Evolutionary conservation across 352 stramenopile species (phyloP).

Genomic region (Phytopythium montanum): DNA sequence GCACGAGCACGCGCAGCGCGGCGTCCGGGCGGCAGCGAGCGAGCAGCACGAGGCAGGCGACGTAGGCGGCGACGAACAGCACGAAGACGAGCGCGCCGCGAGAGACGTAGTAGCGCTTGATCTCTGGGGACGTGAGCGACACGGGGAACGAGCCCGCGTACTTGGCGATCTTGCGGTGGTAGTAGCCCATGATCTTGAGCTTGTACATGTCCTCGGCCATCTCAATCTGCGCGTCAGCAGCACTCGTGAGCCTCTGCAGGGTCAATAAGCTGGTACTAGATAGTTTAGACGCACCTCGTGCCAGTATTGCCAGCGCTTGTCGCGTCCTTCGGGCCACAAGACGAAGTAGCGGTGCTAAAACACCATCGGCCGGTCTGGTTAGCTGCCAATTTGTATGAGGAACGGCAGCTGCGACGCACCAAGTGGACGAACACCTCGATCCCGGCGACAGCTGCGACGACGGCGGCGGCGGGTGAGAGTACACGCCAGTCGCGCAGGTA

Average conservation of each 20-base stretch:
- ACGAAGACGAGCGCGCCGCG: constrained; percentile 32
- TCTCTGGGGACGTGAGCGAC: constrained; percentile 38
- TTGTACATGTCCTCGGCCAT: constrained; percentile 60
- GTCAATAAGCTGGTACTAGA: neutral
- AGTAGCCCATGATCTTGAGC: constrained; percentile 83
- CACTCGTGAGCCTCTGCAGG: neutral
- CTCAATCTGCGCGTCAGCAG: constrained; percentile 44
- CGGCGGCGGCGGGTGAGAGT: neutral
- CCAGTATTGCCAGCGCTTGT: constrained; percentile 72
- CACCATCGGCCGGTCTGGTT: neutral
- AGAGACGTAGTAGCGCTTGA: constrained; percentile 50
- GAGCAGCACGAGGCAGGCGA: constrained; percentile 33
- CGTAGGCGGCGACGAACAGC: constrained; percentile 50
- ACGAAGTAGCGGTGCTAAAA: constrained; percentile 64
- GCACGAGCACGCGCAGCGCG: constrained; percentile 38
- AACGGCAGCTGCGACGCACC: constrained; percentile 46
- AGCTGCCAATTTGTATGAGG: neutral
- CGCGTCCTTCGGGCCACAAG: constrained; percentile 68
- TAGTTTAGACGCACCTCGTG: constrained; percentile 31
- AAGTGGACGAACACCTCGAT: constrained; percentile 60
- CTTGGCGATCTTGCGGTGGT: constrained; percentile 80
- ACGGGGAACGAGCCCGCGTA: constrained; percentile 57
- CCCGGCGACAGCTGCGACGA: constrained; percentile 45
- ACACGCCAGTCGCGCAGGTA: constrained; percentile 33
- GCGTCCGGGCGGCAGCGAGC: constrained; percentile 24